phyloP scores from a whole-genome alignment of 345 rosid species.

The Populus ilicifolia region DNA sequence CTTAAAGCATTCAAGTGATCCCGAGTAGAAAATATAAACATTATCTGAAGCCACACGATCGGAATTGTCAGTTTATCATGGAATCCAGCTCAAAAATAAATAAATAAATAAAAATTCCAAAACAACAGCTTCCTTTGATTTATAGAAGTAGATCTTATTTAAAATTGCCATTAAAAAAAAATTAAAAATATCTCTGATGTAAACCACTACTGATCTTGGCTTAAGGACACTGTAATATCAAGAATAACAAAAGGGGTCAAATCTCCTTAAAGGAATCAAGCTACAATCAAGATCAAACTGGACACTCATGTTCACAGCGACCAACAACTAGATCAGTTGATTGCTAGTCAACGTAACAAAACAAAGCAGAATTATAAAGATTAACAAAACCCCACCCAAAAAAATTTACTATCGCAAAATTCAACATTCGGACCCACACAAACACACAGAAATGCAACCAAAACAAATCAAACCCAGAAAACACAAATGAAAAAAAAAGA shows the following conservation, averaged over 20 bases:
- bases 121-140: neutral
- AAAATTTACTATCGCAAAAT: constrained; percentile 12
- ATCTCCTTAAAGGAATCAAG: neutral
- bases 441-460: neutral
- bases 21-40: neutral
- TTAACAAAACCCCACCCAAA: constrained; percentile 1
- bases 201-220: neutral
- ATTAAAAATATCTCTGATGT: neutral
- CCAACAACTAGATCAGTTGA: constrained; percentile 14
- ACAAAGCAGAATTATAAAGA: neutral
- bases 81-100: neutral
- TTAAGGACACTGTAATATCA: neutral
- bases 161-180: neutral
- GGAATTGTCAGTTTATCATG: neutral
- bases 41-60: neutral
- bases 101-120: neutral
- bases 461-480: neutral
- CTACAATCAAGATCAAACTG: neutral
- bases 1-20: neutral
- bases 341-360: neutral
- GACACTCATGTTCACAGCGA: constrained; percentile 5
- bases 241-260: neutral
- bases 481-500: neutral
- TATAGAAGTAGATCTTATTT: neutral
- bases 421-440: constrained; percentile 3